These are phyloP conservation scores for Microthyrium microscopicum DNA, from an alignment of 2,329 filamentous ascomycete species.

Conservation along the genomic window DNA sequence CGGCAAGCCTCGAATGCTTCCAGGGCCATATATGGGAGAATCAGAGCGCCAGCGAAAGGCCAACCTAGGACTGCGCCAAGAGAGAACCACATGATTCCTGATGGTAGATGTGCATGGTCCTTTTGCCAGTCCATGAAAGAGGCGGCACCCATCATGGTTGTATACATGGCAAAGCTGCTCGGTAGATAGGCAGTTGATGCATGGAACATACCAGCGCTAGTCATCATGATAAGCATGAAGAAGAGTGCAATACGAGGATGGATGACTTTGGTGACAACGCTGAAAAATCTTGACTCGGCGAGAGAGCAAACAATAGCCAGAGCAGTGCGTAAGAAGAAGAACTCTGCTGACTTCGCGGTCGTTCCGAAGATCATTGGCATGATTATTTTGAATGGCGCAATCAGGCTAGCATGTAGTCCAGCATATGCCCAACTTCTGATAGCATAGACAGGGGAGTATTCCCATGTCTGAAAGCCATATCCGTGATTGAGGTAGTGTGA, in stretches of 20 bases:
- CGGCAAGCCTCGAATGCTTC: constrained; percentile 41
- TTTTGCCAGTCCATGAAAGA: constrained; percentile 76
- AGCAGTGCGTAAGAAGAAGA: constrained; percentile 67
- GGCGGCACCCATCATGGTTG: constrained; percentile 66
- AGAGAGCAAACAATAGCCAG: constrained; percentile 63
- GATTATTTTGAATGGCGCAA: no score
- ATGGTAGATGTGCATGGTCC: constrained; percentile 59
- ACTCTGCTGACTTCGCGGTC: constrained; percentile 42
- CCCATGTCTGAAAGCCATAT: constrained; percentile 93
- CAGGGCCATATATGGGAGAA: constrained; percentile 64
- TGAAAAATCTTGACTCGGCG: constrained; percentile 69
- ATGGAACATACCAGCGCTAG: constrained; percentile 86
- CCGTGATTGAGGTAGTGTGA: constrained; percentile 86
- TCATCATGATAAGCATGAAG: constrained; percentile 60
- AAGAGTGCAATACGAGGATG: constrained; percentile 73
- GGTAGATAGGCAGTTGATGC: constrained; percentile 75
- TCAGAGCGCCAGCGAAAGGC: constrained; percentile 80
- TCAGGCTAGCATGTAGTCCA: constrained; percentile 57
- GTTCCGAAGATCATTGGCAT: constrained; percentile 36
- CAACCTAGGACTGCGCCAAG: constrained; percentile 74
- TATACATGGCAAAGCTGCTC: constrained; percentile 95
- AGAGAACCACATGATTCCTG: constrained; percentile 83
- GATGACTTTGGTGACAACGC: constrained; percentile 56
- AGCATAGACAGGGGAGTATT: constrained; percentile 88
- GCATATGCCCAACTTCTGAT: constrained; percentile 94